phyloP scores from a whole-genome alignment of 2,329 filamentous ascomycete genomes.

The Aspergillus ruber region DNA sequence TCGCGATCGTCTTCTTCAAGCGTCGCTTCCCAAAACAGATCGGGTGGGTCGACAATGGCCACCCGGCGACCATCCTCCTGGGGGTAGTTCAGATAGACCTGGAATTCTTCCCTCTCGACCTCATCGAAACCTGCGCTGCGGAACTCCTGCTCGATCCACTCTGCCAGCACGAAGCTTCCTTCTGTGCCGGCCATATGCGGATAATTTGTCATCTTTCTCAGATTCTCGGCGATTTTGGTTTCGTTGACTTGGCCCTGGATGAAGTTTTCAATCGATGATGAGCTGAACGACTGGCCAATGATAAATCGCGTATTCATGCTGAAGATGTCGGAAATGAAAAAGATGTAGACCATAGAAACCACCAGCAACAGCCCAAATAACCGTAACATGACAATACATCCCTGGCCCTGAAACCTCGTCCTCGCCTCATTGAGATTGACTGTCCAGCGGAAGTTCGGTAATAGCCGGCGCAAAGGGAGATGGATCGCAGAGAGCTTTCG shows the following conservation, averaged over 20 bases:
- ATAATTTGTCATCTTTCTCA: conserved; percentile 72
- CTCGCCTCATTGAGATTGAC: conserved; percentile 31
- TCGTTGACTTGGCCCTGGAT: conserved; percentile 68
- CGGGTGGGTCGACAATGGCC: conserved; percentile 67
- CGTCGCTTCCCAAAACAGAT: conserved; percentile 67
- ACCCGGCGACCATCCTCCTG: conserved; percentile 69
- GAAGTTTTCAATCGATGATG: conserved; percentile 71
- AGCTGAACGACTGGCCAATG: conserved; percentile 67
- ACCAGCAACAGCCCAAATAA: conserved; percentile 70
- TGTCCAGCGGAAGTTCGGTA: conserved; percentile 36
- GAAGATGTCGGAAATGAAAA: conserved; percentile 82
- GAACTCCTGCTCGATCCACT: conserved; percentile 78
- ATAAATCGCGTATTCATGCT: conserved; percentile 58
- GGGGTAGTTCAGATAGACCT: conserved; percentile 91
- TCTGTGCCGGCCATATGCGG: conserved; percentile 92
- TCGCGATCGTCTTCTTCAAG: conserved; percentile 78
- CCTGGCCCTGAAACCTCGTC: conserved; percentile 40
- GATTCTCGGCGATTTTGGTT: conserved; percentile 61
- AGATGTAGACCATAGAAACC: conserved; percentile 68
- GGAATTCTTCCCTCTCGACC: conserved; percentile 69
- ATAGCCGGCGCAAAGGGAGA: conserved; percentile 44
- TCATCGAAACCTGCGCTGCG: conserved; percentile 65
- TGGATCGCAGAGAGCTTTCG: conserved; percentile 53
- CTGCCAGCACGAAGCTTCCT: conserved; percentile 78
- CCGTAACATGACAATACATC: conserved; percentile 64